Evolutionary conservation across 352 stramenopile genomes (phyloP), one percentile per base, ranked within the genome.

Genomic region (Globisporangium yorkense): DNA sequence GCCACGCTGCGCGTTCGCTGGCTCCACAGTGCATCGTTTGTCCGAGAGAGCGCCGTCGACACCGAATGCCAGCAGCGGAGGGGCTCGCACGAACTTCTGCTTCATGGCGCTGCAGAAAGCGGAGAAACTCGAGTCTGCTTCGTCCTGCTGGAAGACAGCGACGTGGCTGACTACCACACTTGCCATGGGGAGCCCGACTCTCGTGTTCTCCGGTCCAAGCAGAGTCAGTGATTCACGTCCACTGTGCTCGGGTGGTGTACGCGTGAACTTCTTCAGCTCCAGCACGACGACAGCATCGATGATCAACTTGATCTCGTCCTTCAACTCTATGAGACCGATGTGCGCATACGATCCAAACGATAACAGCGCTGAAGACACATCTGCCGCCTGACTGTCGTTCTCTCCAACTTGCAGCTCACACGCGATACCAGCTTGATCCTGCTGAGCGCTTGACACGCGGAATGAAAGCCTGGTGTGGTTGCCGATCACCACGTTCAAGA

Each of bases 31-130:
- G 33, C 75, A 89, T 3, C 21, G 60, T 43, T 74, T 65, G 35
- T 63, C 72, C 4, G 37, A 44, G 24, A 51, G 45, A 18, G 61
- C 41, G 21, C 79, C 79, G 24, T 71, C 56, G 0, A 62, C 18
- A 5, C 68, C 68, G 63, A 73, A 86, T 16, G 74, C 70, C 49
- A 59, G 54, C 1, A 92, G 63, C 4, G 77, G 73, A 27, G 72
- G 67, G 45, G 69, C 69, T 37, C 57, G 69, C 8, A 92, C 73
- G 48, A 73, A 89, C 8, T 61, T 65, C 18, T 66, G 48, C 29
- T 63, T 75, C 71, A 91, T 80, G 15, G 40, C 44, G 24, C 51
- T 43, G 44, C 65, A 77, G 53, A 90, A 82, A 0, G 16, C 24
- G 47, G 53, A 39, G 33, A 71, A 21, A 6, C 50, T 27, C 27